These are phyloP conservation scores for Pleurotus cornucopiae DNA, from an alignment of 768 basidiomycete genomes.

Conservation along the genomic window DNA sequence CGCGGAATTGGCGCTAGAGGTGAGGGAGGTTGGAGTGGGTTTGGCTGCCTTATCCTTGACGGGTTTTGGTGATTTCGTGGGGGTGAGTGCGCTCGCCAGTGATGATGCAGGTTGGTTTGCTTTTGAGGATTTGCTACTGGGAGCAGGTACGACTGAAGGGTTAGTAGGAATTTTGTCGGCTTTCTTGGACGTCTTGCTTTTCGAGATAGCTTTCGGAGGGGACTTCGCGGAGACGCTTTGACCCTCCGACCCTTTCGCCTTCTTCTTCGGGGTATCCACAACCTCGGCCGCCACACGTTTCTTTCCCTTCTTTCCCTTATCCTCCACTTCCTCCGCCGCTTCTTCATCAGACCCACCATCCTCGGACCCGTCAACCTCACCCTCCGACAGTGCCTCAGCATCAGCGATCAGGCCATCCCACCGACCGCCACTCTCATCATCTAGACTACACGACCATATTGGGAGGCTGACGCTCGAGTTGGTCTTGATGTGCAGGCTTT, in stretches of 20 bases:
- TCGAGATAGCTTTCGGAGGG: conserved; percentile 10
- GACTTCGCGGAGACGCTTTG: conserved; percentile 11
- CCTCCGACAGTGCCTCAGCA: conserved; percentile 16
- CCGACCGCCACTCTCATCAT: conserved; percentile 49
- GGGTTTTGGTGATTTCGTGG: background rate
- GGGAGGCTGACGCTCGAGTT: conserved; percentile 81
- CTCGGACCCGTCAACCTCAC: conserved; percentile 21
- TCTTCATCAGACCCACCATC: conserved; percentile 14
- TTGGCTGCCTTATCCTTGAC: conserved; percentile 16
- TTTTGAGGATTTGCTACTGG: conserved; percentile 12
- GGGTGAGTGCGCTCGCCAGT: background rate
- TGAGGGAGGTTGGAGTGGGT: background rate
- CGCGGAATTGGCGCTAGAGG: background rate
- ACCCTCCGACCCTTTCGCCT: conserved; percentile 28
- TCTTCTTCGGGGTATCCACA: conserved; percentile 39
- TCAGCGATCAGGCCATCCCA: conserved; percentile 48
- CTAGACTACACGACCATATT: conserved; percentile 83
- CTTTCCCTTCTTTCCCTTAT: conserved; percentile 13
- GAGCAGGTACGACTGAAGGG: background rate
- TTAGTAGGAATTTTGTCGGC: background rate
- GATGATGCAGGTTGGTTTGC: conserved; percentile 12
- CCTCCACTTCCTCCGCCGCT: conserved; percentile 21
- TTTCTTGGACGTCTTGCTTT: conserved; percentile 4
- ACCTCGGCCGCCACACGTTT: conserved; percentile 24
- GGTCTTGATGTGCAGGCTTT: conserved; percentile 87